Evolutionary conservation across 2,329 filamentous ascomycete species (phyloP).

Genomic region (Colletotrichum camelliae): DNA sequence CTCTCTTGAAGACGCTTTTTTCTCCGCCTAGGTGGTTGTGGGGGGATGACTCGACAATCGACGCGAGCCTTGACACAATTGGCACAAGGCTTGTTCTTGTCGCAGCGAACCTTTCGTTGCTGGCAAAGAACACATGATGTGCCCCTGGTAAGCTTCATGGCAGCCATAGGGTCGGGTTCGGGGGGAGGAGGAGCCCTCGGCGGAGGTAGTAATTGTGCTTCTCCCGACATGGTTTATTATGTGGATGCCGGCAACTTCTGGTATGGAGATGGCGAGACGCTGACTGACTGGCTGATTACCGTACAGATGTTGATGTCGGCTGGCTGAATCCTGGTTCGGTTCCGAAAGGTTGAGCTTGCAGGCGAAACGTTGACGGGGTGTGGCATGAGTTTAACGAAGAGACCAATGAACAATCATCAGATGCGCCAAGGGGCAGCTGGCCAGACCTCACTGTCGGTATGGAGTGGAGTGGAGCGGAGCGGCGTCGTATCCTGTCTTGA

Average conservation of each 20-base stretch:
- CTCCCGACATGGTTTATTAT: slow-evolving; percentile 23
- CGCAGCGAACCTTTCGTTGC: slow-evolving; percentile 77
- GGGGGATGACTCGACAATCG: slow-evolving; percentile 65
- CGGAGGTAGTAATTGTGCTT: slow-evolving; percentile 23
- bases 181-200: slow-evolving; percentile 26
- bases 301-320: slow-evolving; percentile 10
- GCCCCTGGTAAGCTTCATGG: slow-evolving; percentile 62
- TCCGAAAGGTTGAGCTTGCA: slow-evolving; percentile 17
- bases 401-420: slow-evolving; percentile 5
- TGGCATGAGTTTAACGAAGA: slow-evolving; percentile 7
- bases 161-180: slow-evolving; percentile 41
- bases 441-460: neutral
- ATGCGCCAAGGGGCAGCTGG: neutral
- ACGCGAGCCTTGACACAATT: slow-evolving; percentile 69
- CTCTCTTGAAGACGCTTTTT: slow-evolving; percentile 73
- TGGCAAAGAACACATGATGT: slow-evolving; percentile 76
- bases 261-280: neutral
- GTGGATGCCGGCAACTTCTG: neutral
- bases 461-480: neutral
- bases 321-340: slow-evolving; percentile 8
- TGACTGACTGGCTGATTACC: neutral
- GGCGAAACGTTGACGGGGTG: slow-evolving; percentile 12
- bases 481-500: neutral
- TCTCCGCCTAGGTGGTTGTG: slow-evolving; percentile 61
- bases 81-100: slow-evolving; percentile 74